Percentiles rank a stretch among this genome's conserved stretches.
phyloP scores from a whole-genome alignment of 169 alveolate genomes.

The Plasmodium falciparum region DNA sequence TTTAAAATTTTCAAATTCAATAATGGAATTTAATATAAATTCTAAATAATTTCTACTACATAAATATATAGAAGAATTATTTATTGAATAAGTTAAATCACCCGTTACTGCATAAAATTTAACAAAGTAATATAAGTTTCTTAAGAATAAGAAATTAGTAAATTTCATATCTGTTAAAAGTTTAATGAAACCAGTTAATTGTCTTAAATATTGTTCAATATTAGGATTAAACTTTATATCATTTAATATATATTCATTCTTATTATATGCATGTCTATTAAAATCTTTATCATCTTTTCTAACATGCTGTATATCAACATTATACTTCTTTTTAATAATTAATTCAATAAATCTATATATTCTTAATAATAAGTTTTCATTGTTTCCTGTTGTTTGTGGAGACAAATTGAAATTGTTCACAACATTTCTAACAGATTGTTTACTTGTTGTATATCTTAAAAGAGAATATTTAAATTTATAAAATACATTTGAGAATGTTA shows the following conservation, averaged over 20 bases:
- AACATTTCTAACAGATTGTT: constrained; percentile 18
- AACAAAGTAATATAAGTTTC: constrained; percentile 51
- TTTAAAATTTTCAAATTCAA: constrained; percentile 67
- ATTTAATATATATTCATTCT: constrained; percentile 22
- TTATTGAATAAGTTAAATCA: constrained; percentile 45
- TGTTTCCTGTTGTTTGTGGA: constrained; percentile 43
- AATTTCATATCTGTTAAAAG: constrained; percentile 73
- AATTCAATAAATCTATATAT: constrained; percentile 19
- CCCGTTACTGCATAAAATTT: constrained; percentile 62
- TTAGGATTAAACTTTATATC: background rate
- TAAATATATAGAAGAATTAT: constrained; percentile 25
- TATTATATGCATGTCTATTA: background rate
- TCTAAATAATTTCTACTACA: constrained; percentile 52
- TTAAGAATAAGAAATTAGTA: constrained; percentile 60
- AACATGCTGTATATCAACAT: constrained; percentile 18
- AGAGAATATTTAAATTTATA: constrained; percentile 44
- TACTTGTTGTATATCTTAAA: constrained; percentile 12
- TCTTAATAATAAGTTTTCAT: constrained; percentile 8
- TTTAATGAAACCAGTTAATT: constrained; percentile 64
- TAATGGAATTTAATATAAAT: constrained; percentile 48
- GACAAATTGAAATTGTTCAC: constrained; percentile 46
- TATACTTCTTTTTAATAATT: constrained; percentile 28
- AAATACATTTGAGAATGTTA: constrained; percentile 47
- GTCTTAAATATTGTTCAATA: constrained; percentile 31
- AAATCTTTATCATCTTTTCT: constrained; percentile 6